These are phyloP conservation scores for Stephanodiscus minutulus DNA, from an alignment of 108 stramenopile species.

Conservation along the genomic window DNA sequence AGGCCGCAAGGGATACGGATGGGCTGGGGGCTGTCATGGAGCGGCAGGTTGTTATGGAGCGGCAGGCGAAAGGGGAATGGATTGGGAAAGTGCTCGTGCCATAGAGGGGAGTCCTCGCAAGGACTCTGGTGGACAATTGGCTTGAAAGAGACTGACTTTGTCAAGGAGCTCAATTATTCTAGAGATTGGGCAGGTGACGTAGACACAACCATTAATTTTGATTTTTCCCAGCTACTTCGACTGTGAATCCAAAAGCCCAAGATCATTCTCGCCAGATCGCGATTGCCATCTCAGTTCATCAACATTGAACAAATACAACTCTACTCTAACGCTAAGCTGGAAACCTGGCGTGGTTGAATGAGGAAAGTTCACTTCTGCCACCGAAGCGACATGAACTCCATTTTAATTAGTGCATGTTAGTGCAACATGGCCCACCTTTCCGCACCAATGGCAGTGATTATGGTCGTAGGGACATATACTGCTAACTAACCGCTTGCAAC, in stretches of 20 bases:
- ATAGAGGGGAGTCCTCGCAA: slow-evolving; percentile 71
- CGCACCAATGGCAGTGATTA: slow-evolving; percentile 80
- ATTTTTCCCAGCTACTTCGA: too few relatives aligned
- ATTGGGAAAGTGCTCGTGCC: slow-evolving; percentile 64
- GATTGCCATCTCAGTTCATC: too few relatives aligned
- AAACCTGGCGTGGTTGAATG: too few relatives aligned
- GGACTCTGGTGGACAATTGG: slow-evolving; percentile 76
- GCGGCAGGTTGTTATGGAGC: slow-evolving; percentile 54
- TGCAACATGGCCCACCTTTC: slow-evolving; percentile 65
- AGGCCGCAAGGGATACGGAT: slow-evolving; percentile 48
- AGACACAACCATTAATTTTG: too few relatives aligned
- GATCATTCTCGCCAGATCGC: too few relatives aligned
- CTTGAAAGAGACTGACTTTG: slow-evolving; percentile 35
- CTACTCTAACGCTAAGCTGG: too few relatives aligned
- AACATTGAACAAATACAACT: too few relatives aligned
- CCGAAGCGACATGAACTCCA: too few relatives aligned
- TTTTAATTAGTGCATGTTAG: slow-evolving; percentile 40
- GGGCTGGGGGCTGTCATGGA: slow-evolving; percentile 64
- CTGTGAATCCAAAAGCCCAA: too few relatives aligned
- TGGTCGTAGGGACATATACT: slow-evolving; percentile 70
- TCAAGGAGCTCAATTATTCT: background rate
- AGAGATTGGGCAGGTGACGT: too few relatives aligned
- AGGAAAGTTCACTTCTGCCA: too few relatives aligned
- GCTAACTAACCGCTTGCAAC: slow-evolving; percentile 39
- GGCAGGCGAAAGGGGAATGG: slow-evolving; percentile 46